Evolutionary conservation across 1,139 yeast species (phyloP), one percentile per base, ranked within the genome.

Genomic region (Hyphopichia buzzinii): DNA sequence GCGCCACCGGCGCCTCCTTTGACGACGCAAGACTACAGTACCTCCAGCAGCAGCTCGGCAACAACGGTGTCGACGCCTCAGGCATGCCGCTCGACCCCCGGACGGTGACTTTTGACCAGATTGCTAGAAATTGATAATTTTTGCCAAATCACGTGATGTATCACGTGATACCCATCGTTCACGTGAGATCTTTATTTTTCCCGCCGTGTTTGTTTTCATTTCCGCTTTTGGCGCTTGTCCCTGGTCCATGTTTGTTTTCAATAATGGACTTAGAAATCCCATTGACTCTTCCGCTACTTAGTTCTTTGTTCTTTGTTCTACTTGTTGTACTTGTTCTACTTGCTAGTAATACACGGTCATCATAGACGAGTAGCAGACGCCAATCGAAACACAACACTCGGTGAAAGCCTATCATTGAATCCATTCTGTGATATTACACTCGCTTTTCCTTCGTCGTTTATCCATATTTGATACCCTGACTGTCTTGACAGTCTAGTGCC

Each of bases 1-100:
- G 63, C 4, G 57, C 64, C 17, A 52, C 62, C 29, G 54, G 64
- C 17, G 39, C 83, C 26, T 50, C 74, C 1, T 86, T 86, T 55
- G 95, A 86, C 52, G 79, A 79, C 32, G 95, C 95, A 1, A 65
- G 95, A 38, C 58, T 75, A 10, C 53, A 66, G 36, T 81, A 74
- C 49, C 72, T 78, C 2, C 67, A 64, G 39, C 49, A 55, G 14
- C 64, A 62, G 44, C 68, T 85, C 52, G 62, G 64, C 3, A 55
- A 63, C 14, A 75, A 84, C 54, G 74, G 72, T 11, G 77, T 85
- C 27, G 85, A 73, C 26, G 44, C 48, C 3, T 51, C 59, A 39
- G 75, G 75, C 6, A 39, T 65, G 16, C 75, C 75, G 0, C 43
- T 50, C 14, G 75, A 69, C 42, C 71, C 72, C 1, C 61, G 56